Evolutionary conservation across 2,329 filamentous ascomycete species (phyloP), one percentile per base, ranked within the genome.

Genomic region (Beauveria scarabaeidicola): DNA sequence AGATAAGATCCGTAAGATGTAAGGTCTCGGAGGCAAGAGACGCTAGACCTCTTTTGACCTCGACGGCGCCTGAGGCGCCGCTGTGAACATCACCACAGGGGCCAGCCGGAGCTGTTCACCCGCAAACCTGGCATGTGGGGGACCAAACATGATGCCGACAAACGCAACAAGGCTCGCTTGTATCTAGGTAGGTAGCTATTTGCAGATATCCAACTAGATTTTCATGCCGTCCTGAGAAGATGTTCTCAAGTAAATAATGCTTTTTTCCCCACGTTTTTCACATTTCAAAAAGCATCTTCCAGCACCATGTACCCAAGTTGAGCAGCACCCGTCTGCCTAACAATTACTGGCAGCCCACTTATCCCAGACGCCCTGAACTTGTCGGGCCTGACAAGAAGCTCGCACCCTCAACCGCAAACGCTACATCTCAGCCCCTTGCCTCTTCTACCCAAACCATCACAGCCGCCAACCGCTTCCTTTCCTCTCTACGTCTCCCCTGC

Each of bases 281-380:
- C 13, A 36, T 36, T 36, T 36, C 11, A 15, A 36, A 15, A 36
- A 36, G 32, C 32, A 36, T 36, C 32, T 36, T 15, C 32, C 2
- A 36, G 32, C 32, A 36, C 32, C 13, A 15, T 15, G 32, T 36
- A 36, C 32, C 32, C 13, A 6, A 36, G 11, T 36, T 36, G 11
- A 36, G 32, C 11, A 36, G 32, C 32, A 36, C 11, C 32, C 5
- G 11, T 36, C 32, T 36, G 32, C 32, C 23, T 50, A 50, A 50
- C 47, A 51, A 51, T 32, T 48, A 57, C 23, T 38, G 38, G 55
- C 46, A 58, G 48, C 48, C 56, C 56, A 59, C 56, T 59, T 59
- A 44, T 44, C 25, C 56, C 48, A 48, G 56, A 58, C 47, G n/a
- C 27, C 56, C 56, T 19, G 19, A 13, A 25, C 27, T 43, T 10